Evolutionary conservation across 371 early-diverging fungal genomes (phyloP).

Genomic region (Umbelopsis sp.): DNA sequence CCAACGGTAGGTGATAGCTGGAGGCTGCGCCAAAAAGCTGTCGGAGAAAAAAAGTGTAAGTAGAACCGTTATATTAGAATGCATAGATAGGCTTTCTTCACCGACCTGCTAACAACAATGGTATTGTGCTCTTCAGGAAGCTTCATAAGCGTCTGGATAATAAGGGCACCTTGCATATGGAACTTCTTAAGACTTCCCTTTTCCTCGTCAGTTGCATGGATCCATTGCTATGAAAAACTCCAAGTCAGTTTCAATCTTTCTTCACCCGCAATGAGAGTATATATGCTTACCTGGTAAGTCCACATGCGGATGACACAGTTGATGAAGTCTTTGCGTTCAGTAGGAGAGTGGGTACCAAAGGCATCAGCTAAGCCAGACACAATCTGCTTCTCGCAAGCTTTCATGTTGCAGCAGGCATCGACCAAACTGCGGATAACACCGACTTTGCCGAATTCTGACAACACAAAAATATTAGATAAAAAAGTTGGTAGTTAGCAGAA

Average conservation of each 20-base stretch:
- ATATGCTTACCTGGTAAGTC: constrained; percentile 39
- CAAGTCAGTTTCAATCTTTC: not conserved
- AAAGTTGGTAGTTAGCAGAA: not conserved
- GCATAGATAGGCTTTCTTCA: constrained; percentile 17
- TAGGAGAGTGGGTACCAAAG: constrained; percentile 53
- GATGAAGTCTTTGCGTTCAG: constrained; percentile 59
- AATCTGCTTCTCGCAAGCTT: constrained; percentile 60
- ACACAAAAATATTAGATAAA: not conserved
- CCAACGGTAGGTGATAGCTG: constrained; percentile 60
- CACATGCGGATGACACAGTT: constrained; percentile 67
- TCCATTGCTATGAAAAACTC: constrained; percentile 32
- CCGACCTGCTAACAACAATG: constrained; percentile 57
- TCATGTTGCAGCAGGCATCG: constrained; percentile 66
- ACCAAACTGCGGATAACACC: constrained; percentile 70
- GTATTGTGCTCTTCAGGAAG: constrained; percentile 67
- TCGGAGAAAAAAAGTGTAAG: not conserved
- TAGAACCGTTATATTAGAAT: not conserved
- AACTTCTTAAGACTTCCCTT: constrained; percentile 49
- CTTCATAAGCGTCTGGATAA: constrained; percentile 70
- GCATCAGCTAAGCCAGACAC: constrained; percentile 59
- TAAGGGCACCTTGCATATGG: constrained; percentile 75
- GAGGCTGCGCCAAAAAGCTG: constrained; percentile 60
- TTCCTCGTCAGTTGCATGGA: constrained; percentile 38
- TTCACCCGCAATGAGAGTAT: not conserved
- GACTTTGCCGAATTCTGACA: constrained; percentile 50